These are phyloP conservation scores for Tricholoma bakamatsutake DNA, from an alignment of 768 basidiomycete species.

Conservation along the genomic window DNA sequence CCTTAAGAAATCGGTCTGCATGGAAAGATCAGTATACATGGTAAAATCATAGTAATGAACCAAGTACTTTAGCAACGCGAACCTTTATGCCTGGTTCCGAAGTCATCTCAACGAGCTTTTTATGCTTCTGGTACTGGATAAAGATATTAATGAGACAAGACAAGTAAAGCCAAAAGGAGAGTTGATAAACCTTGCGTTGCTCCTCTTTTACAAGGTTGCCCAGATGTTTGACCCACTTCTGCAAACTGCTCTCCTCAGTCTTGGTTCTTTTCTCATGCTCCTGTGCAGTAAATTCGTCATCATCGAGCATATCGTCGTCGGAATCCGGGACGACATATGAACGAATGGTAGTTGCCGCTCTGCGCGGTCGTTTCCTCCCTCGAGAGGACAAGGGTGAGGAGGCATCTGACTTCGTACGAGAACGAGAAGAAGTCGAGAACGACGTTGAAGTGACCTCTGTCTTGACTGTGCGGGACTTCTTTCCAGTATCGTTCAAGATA, in stretches of 20 bases:
- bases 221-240: conserved; percentile 67
- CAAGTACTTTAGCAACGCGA: conserved; percentile 51
- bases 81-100: conserved; percentile 38
- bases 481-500: conserved; percentile 28
- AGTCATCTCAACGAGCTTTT: conserved; percentile 46
- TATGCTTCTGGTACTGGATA: conserved; percentile 56
- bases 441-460: conserved; percentile 30
- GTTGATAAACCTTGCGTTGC: conserved; percentile 53
- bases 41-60: conserved; percentile 9
- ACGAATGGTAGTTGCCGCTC: conserved; percentile 47
- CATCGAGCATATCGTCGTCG: conserved; percentile 56
- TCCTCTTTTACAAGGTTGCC: conserved; percentile 55
- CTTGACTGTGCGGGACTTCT: conserved; percentile 30
- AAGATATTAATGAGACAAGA: conserved; percentile 2
- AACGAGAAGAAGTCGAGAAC: conserved; percentile 22
- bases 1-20: conserved; percentile 66
- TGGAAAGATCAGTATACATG: neutral
- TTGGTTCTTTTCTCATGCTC: conserved; percentile 29
- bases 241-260: conserved; percentile 38
- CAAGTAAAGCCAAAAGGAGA: neutral
- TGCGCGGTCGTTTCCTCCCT: conserved; percentile 52
- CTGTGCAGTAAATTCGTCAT: conserved; percentile 18
- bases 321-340: conserved; percentile 68
- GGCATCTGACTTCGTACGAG: conserved; percentile 11
- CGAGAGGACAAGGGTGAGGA: conserved; percentile 18